Evolutionary conservation across 192 early-diverging fungal species (phyloP), one percentile per base, ranked within the genome.

Genomic region (Gigaspora rosea): DNA sequence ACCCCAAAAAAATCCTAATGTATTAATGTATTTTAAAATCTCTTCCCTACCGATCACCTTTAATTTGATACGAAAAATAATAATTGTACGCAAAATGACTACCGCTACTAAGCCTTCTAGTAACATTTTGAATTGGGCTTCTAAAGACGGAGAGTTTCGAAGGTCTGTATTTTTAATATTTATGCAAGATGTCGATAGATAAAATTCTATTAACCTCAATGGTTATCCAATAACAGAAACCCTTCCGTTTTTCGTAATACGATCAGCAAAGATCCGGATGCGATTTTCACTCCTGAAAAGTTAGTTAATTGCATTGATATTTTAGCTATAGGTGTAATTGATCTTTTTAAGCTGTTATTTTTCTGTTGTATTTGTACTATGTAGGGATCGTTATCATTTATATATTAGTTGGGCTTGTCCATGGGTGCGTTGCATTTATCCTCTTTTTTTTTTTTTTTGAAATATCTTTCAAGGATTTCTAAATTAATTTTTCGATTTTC

Each of bases 61-160:
- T 7, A 41, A 41, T 41, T 41, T 41, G 7, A 41, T 41, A 41
- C 3, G 7, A 41, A 41, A 41, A 41, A 41, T 7, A 41, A 6
- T 7, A 3, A 41, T 41, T 7, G 7, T 41, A 6, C 41, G 41
- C 7, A 41, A 41, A 41, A 41, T 41, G 41, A 7, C 41, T 41
- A 41, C 41, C 7, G 7, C 41, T 7, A 7, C 41, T 27, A 27
- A 27, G 27, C 27, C 27, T 27, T 27, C 27, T 27, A 27, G 27
- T 27, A 27, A 27, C 27, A 88, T 88, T 75, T 75, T 84, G 57
- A 87, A 90, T 73, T 92, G 92, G 91, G 84, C 90, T 67, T 84
- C 86, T 48, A 78, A 85, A 57, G 91, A 95, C 66, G 95, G 95
- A 78, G 92, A 94, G 78, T 96, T 94, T 82, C 87, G 88, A 56